These are phyloP conservation scores for Gaeumannomyces sp. DNA, from an alignment of 2,329 filamentous ascomycete species.

Conservation along the genomic window DNA sequence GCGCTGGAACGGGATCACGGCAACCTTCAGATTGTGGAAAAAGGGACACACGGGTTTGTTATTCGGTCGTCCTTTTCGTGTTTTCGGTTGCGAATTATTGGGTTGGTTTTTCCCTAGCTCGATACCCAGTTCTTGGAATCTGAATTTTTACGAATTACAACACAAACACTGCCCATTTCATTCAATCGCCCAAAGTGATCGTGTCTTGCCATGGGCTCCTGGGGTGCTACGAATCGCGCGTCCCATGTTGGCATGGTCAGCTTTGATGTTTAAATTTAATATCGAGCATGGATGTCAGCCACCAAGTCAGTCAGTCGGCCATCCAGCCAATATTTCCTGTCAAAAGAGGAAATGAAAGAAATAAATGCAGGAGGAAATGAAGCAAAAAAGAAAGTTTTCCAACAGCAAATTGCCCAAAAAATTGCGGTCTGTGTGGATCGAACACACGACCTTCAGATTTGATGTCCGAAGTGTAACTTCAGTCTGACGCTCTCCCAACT, in stretches of 20 bases:
- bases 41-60: not conserved
- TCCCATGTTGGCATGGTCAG: no score
- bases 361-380: not conserved
- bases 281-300: no score
- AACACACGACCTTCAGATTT: constrained; percentile 1
- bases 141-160: not conserved
- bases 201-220: no score
- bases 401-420: not conserved
- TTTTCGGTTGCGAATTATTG: not conserved
- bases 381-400: not conserved
- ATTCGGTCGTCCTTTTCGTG: not conserved
- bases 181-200: not conserved
- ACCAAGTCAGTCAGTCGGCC: no score
- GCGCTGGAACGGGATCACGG: not conserved
- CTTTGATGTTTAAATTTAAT: no score
- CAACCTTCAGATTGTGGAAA: not conserved
- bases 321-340: no score
- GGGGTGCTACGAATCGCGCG: no score
- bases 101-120: not conserved
- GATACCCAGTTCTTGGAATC: constrained; percentile 1
- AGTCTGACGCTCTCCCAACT: constrained; percentile 1
- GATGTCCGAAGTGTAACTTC: not conserved
- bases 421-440: not conserved
- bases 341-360: not conserved
- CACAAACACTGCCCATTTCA: not conserved